Conservation (phyloP, 179 eudicot genomes). For the Drosera spatulata region DNA sequence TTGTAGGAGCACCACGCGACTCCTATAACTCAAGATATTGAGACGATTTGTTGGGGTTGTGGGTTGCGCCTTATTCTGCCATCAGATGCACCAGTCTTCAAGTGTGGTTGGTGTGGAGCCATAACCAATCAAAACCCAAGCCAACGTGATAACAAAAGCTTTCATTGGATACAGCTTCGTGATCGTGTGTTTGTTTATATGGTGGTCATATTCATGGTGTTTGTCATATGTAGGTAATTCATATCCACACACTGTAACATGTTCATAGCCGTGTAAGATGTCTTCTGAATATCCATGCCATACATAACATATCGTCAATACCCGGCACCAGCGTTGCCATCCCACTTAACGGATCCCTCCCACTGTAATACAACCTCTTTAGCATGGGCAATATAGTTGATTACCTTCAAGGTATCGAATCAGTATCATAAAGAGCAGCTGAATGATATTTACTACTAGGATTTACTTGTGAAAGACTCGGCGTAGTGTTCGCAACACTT, state of each 20-base stretch:
- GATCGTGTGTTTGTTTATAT: constrained; percentile 69
- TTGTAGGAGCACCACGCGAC: constrained; percentile 30
- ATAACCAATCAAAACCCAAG: constrained; percentile 58
- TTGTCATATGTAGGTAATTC: constrained; percentile 59
- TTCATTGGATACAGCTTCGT: constrained; percentile 60
- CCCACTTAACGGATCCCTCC: no score
- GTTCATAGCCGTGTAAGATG: neutral
- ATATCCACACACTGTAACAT: neutral
- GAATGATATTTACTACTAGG: no score
- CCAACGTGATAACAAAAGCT: constrained; percentile 29
- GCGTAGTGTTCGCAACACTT: no score
- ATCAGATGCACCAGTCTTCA: constrained; percentile 69
- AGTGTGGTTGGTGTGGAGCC: constrained; percentile 99
- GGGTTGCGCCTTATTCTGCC: constrained; percentile 81
- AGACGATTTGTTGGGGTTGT: constrained; percentile 93
- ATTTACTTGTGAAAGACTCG: no score
- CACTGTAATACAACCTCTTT: no score
- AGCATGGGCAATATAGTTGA: no score
- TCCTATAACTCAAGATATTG: constrained; percentile 39
- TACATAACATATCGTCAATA: no score
- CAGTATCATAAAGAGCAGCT: no score
- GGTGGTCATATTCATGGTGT: constrained; percentile 59
- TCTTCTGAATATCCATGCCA: no score
- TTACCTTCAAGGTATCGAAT: no score
- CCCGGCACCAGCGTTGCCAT: no score